Conservation (phyloP, 768 basidiomycete genomes). For the Steccherinum ochraceum region DNA sequence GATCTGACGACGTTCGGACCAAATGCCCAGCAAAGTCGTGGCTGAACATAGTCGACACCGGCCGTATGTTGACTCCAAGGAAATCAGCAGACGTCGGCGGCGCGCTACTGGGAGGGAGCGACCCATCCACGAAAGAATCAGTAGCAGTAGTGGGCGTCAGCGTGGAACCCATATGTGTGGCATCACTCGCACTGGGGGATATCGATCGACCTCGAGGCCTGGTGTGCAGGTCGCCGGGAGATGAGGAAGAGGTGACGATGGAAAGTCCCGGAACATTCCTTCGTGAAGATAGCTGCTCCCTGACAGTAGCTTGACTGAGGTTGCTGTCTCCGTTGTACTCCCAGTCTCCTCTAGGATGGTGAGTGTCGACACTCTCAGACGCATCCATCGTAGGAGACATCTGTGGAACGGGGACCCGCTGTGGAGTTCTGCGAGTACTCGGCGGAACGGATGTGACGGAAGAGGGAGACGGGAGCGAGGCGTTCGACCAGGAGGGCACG, state of each 20-base stretch:
- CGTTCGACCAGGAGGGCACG: slow-evolving; percentile 45
- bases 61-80: slow-evolving; percentile 61
- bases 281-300: slow-evolving; percentile 16
- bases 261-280: slow-evolving; percentile 22
- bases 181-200: background rate
- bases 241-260: slow-evolving; percentile 16
- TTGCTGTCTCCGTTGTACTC: background rate
- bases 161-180: background rate
- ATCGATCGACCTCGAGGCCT: slow-evolving; percentile 1
- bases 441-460: background rate
- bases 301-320: background rate
- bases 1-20: slow-evolving; percentile 1
- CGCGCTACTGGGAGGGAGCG: slow-evolving; percentile 48
- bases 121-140: slow-evolving; percentile 2
- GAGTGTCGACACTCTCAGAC: slow-evolving; percentile 10
- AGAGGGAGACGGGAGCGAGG: slow-evolving; percentile 5
- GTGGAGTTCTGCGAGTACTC: slow-evolving; percentile 1
- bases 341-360: too few species aligned
- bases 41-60: slow-evolving; percentile 72
- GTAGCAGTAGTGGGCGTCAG: slow-evolving; percentile 15
- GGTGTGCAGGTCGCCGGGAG: slow-evolving; percentile 3
- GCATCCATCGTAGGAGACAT: slow-evolving; percentile 17
- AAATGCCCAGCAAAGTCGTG: slow-evolving; percentile 46
- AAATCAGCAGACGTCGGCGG: slow-evolving; percentile 61
- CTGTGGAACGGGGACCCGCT: slow-evolving; percentile 23